Evolutionary conservation across 345 rosid species (phyloP).

Genomic region (Anastatica hierochuntica): DNA sequence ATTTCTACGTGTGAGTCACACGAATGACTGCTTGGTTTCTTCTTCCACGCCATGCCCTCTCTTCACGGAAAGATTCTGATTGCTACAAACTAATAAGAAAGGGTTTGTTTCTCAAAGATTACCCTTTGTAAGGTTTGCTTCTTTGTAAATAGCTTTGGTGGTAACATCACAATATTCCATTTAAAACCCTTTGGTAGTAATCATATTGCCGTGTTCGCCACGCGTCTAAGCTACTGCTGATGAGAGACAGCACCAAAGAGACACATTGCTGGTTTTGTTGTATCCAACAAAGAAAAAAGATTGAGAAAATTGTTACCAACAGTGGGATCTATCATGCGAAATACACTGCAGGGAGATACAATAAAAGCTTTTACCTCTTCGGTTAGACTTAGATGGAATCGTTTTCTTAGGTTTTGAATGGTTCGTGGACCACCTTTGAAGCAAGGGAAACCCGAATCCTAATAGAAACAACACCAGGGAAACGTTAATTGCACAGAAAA

Average conservation of each 20-base stretch:
- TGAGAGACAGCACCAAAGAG: conserved; percentile 92
- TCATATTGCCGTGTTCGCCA: conserved; percentile 99
- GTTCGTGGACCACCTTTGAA: conserved; percentile 96
- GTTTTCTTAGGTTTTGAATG: conserved; percentile 83
- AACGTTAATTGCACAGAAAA: background rate
- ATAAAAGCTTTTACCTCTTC: conserved; percentile 69
- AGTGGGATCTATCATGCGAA: background rate
- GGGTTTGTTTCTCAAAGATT: conserved; percentile 9
- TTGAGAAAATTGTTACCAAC: conserved; percentile 3
- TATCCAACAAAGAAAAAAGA: background rate
- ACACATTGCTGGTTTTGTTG: conserved; percentile 77
- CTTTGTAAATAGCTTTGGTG: conserved; percentile 7
- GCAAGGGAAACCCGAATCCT: conserved; percentile 99
- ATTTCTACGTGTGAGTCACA: conserved; percentile 10
- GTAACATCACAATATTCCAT: conserved; percentile 78
- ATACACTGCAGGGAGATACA: no score
- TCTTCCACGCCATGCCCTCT: no score
- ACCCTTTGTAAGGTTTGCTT: conserved; percentile 6
- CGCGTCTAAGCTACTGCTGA: conserved; percentile 98
- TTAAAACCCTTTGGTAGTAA: conserved; percentile 91
- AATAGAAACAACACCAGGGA: conserved; percentile 22
- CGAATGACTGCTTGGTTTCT: background rate
- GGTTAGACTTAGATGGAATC: conserved; percentile 88
- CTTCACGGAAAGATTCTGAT: no score
- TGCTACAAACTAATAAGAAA: conserved; percentile 9